Percentiles rank a stretch among this genome's conserved stretches.
Evolutionary conservation across 2,329 filamentous ascomycete species (phyloP).

Genomic region (Pezicula neosporulosa): DNA sequence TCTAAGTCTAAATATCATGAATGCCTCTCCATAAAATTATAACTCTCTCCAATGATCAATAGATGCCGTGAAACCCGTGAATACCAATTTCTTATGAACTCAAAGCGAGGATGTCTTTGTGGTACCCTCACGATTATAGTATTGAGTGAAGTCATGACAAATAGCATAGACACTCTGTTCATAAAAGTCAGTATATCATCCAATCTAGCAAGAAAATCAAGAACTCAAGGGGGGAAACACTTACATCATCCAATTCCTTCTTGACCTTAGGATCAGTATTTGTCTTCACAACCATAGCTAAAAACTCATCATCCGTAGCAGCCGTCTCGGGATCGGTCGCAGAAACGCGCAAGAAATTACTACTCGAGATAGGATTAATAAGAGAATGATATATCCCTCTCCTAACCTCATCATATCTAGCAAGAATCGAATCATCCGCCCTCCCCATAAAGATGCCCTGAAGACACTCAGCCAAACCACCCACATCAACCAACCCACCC

Average conservation of each 20-base stretch:
- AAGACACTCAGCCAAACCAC: conserved; percentile 58
- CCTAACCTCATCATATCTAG: conserved; percentile 34
- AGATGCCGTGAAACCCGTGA: no score
- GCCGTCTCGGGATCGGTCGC: conserved; percentile 32
- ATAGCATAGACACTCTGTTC: conserved; percentile 26
- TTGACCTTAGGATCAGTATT: conserved; percentile 26
- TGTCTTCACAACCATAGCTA: conserved; percentile 27
- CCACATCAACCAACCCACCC: conserved; percentile 61
- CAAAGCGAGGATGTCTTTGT: no score
- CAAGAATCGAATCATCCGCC: conserved; percentile 32
- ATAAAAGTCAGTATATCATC: neutral
- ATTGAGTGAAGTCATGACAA: conserved; percentile 30
- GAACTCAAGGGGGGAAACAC: conserved; percentile 4
- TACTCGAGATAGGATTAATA: conserved; percentile 35
- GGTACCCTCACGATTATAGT: conserved; percentile 17
- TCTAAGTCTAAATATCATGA: no score
- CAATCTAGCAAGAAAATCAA: neutral
- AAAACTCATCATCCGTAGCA: conserved; percentile 32
- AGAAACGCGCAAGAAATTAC: conserved; percentile 34
- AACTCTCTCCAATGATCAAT: no score
- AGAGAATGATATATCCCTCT: conserved; percentile 32
- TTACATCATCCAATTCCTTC: conserved; percentile 25
- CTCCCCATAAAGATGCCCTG: conserved; percentile 30
- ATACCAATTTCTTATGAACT: no score
- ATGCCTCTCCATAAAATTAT: no score